Base-by-base conservation (phyloP, 208 protist species). In the Cochliopodium minus region DNA sequence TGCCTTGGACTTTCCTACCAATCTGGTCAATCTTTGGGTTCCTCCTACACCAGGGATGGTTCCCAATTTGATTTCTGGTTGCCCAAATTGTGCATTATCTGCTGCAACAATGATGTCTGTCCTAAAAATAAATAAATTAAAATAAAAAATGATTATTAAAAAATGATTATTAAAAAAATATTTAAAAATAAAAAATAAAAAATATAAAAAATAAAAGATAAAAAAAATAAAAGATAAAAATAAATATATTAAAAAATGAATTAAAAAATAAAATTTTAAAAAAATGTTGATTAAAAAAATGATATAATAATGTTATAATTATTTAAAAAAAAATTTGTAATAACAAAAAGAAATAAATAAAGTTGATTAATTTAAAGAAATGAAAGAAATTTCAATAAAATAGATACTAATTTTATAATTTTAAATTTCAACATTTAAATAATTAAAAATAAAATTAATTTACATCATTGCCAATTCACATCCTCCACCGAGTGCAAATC, bases 401-500 rank as follows among this genome's bases (percentile, higher is more conserved):
- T 43, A 43, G 17, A 43, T 43, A n/a, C 38, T 43, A n/a, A n/a
- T 43, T 43, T 43, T 17, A n/a, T 43, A n/a, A n/a, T 43, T 43
- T 17, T 43, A 9, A 15, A 49, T n/a, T 53, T 53, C 36, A 17
- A 30, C n/a, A 36, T 45, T 46, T 4, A 56, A 29, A 29, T 13
- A 38, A 50, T 43, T 11, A 46, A 33, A 56, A 43, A 56, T 56
- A 36, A 50, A 33, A 56, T 4, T 43, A 61, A 77, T 69, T 67
- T 71, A 77, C 73, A 85, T 80, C 80, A 86, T 83, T 26, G 79
- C 78, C 0, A 85, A 57, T 65, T 85, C 79, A 56, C 77, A 83
- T 57, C 79, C 80, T 48, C 80, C 80, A 34, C 80, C 79, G 13
- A 72, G 59, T 5, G 80, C 80, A 67, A 64, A 83, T 35, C 80